A percentile compares a stretch with the other conserved stretches of the same genome.
phyloP scores from a whole-genome alignment of 2,329 filamentous ascomycete species.

The Cordyceps pruinosa region DNA sequence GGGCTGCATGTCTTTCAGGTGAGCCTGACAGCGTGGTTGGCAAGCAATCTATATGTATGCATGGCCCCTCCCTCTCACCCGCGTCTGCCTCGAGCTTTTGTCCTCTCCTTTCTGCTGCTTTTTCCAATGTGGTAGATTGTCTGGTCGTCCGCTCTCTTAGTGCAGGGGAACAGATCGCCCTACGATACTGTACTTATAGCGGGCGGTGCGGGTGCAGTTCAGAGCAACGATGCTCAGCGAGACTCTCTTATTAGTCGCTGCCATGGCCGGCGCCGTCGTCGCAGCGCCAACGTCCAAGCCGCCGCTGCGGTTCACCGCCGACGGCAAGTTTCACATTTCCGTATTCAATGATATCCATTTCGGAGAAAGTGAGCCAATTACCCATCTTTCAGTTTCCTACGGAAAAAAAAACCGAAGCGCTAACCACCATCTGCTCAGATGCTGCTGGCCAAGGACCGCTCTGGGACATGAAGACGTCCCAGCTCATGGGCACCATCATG shows the following conservation, averaged over 20 bases:
- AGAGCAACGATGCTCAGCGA: neutral
- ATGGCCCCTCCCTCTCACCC: neutral
- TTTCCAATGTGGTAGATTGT: neutral
- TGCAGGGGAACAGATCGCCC: neutral
- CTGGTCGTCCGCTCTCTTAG: neutral
- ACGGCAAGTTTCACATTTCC: slow-evolving; percentile 45
- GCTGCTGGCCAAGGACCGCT: slow-evolving; percentile 40
- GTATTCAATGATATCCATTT: slow-evolving; percentile 67
- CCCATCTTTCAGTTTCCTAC: neutral
- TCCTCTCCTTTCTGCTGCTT: neutral
- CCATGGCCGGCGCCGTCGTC: neutral
- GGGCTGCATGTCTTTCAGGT: neutral
- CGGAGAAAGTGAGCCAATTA: slow-evolving; percentile 49
- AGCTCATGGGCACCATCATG: slow-evolving; percentile 53
- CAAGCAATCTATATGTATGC: neutral
- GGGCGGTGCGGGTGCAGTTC: neutral
- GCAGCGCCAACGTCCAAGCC: neutral
- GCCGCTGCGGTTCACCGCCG: slow-evolving; percentile 26
- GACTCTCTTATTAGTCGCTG: neutral
- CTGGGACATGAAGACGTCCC: slow-evolving; percentile 50
- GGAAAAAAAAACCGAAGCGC: neutral
- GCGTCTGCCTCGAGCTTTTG: too few relatives aligned
- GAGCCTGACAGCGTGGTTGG: neutral
- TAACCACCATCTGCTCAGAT: slow-evolving; percentile 25
- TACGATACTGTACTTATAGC: neutral